Base-by-base conservation (phyloP, 371 early-diverging fungal genomes). In the Lichtheimia ornata region DNA sequence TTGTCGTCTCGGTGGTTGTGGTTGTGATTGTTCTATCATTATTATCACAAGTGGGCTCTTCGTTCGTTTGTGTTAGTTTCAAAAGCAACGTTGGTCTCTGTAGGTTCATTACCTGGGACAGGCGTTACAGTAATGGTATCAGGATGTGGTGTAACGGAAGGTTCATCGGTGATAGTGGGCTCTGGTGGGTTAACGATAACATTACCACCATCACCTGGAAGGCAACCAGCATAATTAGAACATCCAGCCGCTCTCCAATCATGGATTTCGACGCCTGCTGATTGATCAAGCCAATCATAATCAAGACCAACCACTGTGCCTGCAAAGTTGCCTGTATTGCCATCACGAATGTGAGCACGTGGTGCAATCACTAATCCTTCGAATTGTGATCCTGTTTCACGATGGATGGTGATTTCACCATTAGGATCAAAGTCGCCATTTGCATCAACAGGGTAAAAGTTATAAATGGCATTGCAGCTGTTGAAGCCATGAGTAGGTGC, bases 321-420 rank as follows among this genome's bases (percentile, higher is more conserved):
- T 25, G 70, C 66, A 60, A 70, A 70, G n/a, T 35, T 58, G 9
- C 72, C 72, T n/a, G 57, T 54, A 12, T 24, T 17, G 17, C 60
- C 62, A 35, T 72, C 72, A 11, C 54, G n/a, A 17, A 65, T 63
- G 35, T 63, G 52, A 17, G 57, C 35, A 35, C 5, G 40, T n/a
- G 70, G 70, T 17, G 70, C 64, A 15, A 70, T 27, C 11, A 44
- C 41, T 7, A 61, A 45, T 14, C 64, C 71, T 50, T 54, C 55
- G 27, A 70, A 47, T 13, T 60, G 58, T 51, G 55, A 50, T 1
- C 47, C 61, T 3, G 64, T 66, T 30, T 60, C 59, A 12, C 70
- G 40, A 30, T 35, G 24, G 3, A 63, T 22, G 3, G 54, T 53
- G 22, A 63, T 56, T 1, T 35, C n/a, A 0, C 67, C 67, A 30